Base-by-base conservation (phyloP, 768 basidiomycete genomes). In the Kwoniella sp. region DNA sequence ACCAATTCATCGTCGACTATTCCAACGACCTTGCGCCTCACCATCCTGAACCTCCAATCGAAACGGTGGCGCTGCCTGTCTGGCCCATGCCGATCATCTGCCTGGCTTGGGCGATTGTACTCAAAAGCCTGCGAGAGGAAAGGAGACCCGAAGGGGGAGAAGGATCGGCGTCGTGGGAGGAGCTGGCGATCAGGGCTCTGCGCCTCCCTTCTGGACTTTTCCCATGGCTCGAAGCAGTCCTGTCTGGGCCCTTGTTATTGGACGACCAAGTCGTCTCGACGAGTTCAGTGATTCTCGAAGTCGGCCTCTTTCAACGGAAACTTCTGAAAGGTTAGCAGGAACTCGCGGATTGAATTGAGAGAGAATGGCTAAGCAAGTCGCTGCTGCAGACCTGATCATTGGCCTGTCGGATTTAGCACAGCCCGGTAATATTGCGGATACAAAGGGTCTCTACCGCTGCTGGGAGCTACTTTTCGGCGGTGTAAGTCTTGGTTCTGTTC, bases 101-200 rank as follows among this genome's bases (percentile, higher is more conserved):
- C 61, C 77, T 91, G 5, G 84, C 84, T 0, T 96, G 92, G 92
- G 79, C 89, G 0, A 88, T 84, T 65, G 81, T 91, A 1, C 80
- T 93, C 9, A 42, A 50, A 3, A 53, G 47, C 3, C 19, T 67
- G 8, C 48, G 54, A 8, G 33, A 42, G 15, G 55, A 57, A 22
- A 41, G 39, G 5, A 17, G 3, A 84, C 84, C 10, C 80, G 83
- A 27, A 67, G 76, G 11, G 77, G 78, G 45, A 48, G 61, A n/a
- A 73, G 80, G 41, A 59, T 78, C 63, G 77, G 79, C 58, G 79
- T 81, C 53, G 70, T 84, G 28, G 83, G 84, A 17, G 70, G 78
- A 14, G 65, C 80, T 12, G 86, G 83, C 70, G 77, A 75, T 25
- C 53, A 75, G 2, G 82, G 87, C 71, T 78, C 85, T 67, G 78